Conservation (phyloP, 768 basidiomycete genomes). For the Cyathus striatus region DNA sequence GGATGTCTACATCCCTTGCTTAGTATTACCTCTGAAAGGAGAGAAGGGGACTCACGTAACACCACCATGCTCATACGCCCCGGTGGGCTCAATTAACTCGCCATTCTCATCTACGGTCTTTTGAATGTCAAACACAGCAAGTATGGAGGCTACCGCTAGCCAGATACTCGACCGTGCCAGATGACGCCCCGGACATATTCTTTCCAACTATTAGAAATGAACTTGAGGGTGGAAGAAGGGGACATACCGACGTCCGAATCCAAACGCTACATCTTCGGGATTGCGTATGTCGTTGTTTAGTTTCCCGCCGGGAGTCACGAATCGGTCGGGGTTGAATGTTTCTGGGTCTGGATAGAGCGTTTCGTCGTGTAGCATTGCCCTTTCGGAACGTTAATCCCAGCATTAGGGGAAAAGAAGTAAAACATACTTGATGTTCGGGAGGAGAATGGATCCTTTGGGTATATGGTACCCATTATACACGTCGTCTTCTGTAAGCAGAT, state of each 20-base stretch:
- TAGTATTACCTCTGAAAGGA: background rate
- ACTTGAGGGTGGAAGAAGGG: background rate
- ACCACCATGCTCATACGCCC: background rate
- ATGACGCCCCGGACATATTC: background rate
- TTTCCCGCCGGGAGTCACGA: constrained; percentile 4
- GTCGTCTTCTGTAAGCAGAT: background rate
- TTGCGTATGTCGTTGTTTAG: background rate
- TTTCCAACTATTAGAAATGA: background rate
- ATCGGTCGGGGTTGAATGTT: constrained; percentile 9
- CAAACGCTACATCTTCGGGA: constrained; percentile 4
- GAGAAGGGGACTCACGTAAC: background rate
- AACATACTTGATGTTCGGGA: constrained; percentile 2
- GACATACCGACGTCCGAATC: constrained; percentile 7
- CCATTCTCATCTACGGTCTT: background rate
- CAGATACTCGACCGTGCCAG: background rate
- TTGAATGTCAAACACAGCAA: background rate
- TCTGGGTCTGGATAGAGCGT: constrained; percentile 4
- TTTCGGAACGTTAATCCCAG: background rate
- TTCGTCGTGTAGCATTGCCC: constrained; percentile 10
- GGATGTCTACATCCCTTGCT: background rate
- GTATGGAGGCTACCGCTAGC: background rate
- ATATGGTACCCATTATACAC: constrained; percentile 1
- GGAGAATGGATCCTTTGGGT: background rate
- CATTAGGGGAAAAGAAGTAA: background rate
- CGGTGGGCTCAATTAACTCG: background rate